A percentile compares a stretch with the other conserved stretches of the same genome.
Evolutionary conservation across 2,329 filamentous ascomycete species (phyloP).

Genomic region (Fusarium paranaense): DNA sequence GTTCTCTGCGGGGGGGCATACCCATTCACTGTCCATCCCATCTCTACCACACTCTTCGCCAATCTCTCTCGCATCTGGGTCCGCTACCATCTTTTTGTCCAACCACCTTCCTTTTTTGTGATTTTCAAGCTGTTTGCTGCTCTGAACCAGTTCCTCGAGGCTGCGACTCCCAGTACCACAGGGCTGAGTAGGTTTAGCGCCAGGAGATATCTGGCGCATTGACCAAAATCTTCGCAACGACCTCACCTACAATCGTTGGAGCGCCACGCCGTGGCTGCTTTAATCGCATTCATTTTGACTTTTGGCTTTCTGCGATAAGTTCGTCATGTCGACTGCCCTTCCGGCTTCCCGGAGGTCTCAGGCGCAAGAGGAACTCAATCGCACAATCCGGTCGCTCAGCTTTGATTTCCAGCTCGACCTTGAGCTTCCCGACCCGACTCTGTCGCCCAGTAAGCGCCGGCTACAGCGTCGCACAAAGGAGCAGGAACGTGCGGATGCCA

Average conservation of each 20-base stretch:
- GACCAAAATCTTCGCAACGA: neutral
- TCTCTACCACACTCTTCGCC: slow-evolving; percentile 5
- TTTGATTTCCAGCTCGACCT: slow-evolving; percentile 43
- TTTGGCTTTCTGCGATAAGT: slow-evolving; percentile 10
- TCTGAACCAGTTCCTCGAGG: slow-evolving; percentile 11
- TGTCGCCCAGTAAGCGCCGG: slow-evolving; percentile 43
- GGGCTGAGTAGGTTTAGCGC: neutral
- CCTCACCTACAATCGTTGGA: slow-evolving; percentile 2
- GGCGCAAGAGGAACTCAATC: slow-evolving; percentile 37
- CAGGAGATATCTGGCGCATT: slow-evolving; percentile 2
- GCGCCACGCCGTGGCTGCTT: neutral
- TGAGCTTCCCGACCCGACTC: slow-evolving; percentile 32
- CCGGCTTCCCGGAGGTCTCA: slow-evolving; percentile 3
- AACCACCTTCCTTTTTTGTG: slow-evolving; percentile 27
- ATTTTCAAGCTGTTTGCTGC: slow-evolving; percentile 7
- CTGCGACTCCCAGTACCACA: neutral
- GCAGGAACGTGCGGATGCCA: slow-evolving; percentile 35
- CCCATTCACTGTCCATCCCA: slow-evolving; percentile 30
- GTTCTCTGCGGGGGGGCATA: neutral
- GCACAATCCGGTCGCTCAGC: slow-evolving; percentile 43
- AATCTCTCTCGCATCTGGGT: slow-evolving; percentile 3
- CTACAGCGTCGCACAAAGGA: slow-evolving; percentile 36
- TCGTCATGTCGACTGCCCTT: slow-evolving; percentile 28
- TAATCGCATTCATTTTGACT: neutral
- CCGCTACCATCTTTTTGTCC: neutral